Evolutionary conservation across 371 early-diverging fungal species (phyloP), one percentile per base, ranked within the genome.

Genomic region (Mucor piriformis): DNA sequence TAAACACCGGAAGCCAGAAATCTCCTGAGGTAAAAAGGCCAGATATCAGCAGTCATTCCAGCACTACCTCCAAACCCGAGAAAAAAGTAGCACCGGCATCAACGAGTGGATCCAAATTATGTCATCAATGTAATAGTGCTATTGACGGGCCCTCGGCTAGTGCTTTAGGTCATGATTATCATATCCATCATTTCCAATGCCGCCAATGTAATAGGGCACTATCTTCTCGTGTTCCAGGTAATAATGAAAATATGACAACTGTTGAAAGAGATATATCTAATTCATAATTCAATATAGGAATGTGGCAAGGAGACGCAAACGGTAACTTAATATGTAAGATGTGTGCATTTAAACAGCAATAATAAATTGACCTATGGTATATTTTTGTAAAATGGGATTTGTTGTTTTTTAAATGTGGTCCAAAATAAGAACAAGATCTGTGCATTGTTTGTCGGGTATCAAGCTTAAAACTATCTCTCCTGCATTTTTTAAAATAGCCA

Each of bases 141-240:
- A 79, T 87, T 33, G 70, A 83, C 34, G 86, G 84, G 1, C 63
- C 77, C 1, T 76, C 70, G 46, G 73, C 82, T 16, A 69, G 54
- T 33, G 85, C 85, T 0, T 56, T 80, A 27, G 82, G 79, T 13
- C 64, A 73, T 24, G 67, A 79, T 54, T 87, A 77, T 58, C 88
- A 87, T 59, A 64, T 76, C 12, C 72, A 73, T 23, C 83, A 81
- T 55, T 88, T 85, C 54, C 69, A 67, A 43, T 88, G 86, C 51
- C 59, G 42, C 29, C 66, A 61, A 3, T 86, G 88, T 57, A 61
- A 66, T 46, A 73, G 73, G 42, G 49, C 64, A 0, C 59, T 86
- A 13, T 76, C 75, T 10, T 67, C 67, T 24, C 60, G 67, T 35
- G 67, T 67, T n/a, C 67, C 67, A 55, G 67, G 67, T 61, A 61